phyloP scores from a whole-genome alignment of 257 asterid species.

The Nyctanthes arbortristis region DNA sequence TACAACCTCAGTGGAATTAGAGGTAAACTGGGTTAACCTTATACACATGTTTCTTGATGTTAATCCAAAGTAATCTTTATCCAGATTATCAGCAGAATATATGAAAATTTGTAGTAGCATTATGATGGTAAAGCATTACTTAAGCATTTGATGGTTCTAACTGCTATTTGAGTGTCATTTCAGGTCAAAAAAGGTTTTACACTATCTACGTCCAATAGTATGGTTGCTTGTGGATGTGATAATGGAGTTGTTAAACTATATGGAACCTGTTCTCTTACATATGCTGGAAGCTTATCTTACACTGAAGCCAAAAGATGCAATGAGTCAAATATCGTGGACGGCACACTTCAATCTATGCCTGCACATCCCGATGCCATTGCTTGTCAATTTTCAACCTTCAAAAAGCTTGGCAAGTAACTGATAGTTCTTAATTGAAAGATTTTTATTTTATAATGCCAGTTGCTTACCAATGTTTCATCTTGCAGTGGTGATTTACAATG shows the following conservation, averaged over 20 bases:
- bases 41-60: slow-evolving; percentile 10
- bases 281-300: slow-evolving; percentile 55
- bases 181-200: slow-evolving; percentile 74
- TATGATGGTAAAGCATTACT: background rate
- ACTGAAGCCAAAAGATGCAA: slow-evolving; percentile 43
- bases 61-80: background rate
- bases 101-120: background rate
- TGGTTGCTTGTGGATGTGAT: slow-evolving; percentile 78
- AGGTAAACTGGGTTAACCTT: slow-evolving; percentile 43
- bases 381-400: slow-evolving; percentile 62
- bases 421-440: slow-evolving; percentile 14
- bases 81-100: background rate
- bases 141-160: background rate
- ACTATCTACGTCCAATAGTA: slow-evolving; percentile 50
- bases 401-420: slow-evolving; percentile 62
- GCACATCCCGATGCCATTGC: slow-evolving; percentile 69
- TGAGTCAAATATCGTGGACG: slow-evolving; percentile 34
- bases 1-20: slow-evolving; percentile 51
- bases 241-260: slow-evolving; percentile 62
- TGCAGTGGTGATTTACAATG: slow-evolving; percentile 73
- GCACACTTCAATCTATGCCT: slow-evolving; percentile 29
- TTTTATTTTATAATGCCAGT: slow-evolving; percentile 17
- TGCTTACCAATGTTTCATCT: slow-evolving; percentile 28
- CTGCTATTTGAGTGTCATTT: slow-evolving; percentile 23
- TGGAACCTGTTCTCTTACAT: slow-evolving; percentile 39